Base-by-base conservation (phyloP, 257 asterid species). In the Orobanche coerulescens region DNA sequence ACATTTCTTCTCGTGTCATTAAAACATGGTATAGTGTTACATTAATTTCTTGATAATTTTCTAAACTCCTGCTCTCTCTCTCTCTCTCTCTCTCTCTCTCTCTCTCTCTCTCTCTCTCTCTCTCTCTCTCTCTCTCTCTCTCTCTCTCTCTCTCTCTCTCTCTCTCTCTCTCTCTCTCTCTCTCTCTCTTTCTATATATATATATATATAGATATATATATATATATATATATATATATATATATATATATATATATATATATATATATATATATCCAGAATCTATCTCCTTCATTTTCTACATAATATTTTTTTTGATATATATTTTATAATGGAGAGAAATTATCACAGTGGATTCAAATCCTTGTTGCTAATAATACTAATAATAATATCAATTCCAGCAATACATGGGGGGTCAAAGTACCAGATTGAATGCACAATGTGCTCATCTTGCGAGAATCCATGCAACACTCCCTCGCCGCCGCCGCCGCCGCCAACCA, bases 361-460 rank as follows among this genome's bases (percentile, higher is more conserved):
- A 36, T 60, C 69, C 62, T 53, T 76, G 31, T 55, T 57, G 12
- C 47, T 22, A 48, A 6, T 61, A 22, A n/a, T 77, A 31, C 15
- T 71, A 14, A 26, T 63, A 16, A 4, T 65, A 7, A 68, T 62
- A 52, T 65, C 84, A 61, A 18, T 9, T 46, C 5, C 68, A 20
- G 58, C 76, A 26, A 19, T 20, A 1, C 81, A 88, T 93, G 81
- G 56, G 28, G 95, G 95, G 75, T 87, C 97, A 2, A 90, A 84
- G 75, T 90, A 82, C 82, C 75, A 79, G 9, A 78, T 83, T 71
- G 90, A 87, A 73, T 90, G 95, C 76, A 84, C 94, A 1, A 47
- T 20, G 54, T 47, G 54, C 54, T 18, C 54, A 26, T 47, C 54
- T 19, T 47, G 54, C 10, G 54, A 47, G 20, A 47, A 47, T 4